Evolutionary conservation across 2,329 filamentous ascomycete genomes (phyloP), one percentile per base, ranked within the genome.

Genomic region (Talaromyces sp.): DNA sequence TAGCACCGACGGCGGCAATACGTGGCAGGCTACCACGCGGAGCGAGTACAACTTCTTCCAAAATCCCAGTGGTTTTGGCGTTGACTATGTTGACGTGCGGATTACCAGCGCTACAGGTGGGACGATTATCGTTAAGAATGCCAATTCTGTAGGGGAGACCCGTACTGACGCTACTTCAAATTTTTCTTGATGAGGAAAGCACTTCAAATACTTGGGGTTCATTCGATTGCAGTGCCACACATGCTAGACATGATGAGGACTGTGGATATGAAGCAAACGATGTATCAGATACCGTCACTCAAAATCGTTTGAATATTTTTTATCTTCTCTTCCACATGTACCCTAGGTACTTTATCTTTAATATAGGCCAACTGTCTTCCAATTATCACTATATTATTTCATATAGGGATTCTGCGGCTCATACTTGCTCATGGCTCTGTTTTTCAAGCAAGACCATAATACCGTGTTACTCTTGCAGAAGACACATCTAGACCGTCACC

Each of bases 1-100:
- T 65, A 86, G 84, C 66, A 86, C 81, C 19, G 84, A 90, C 70
- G 81, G 84, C 11, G 87, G 87, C 19, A 80, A 70, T 62, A 85
- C 83, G 14, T 90, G 87, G 87, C 74, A 83, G 73, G 59, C 73
- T n/a, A 88, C 87, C 0, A 80, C 77, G 2, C 80, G 87, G 57
- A 74, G 80, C 64, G 74, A 78, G 33, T 87, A 87, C 73, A 86
- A 89, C 80, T 90, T 82, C 77, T 90, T 89, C 54, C 83, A 89
- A 80, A 82, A 87, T 69, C 65, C 77, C 0, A 78, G 80, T 65
- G 87, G 87, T 0, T 88, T 86, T 69, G 84, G 86, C 0, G 82
- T 80, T 0, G 74, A 79, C 9, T 81, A 74, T 3, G 85, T 89
- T 1, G 81, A 84, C 68, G 79, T 89, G 41, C 82, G 80, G 66